Base-by-base conservation (phyloP, 2,329 filamentous ascomycete genomes). In the Chaetomiaceae sp. region DNA sequence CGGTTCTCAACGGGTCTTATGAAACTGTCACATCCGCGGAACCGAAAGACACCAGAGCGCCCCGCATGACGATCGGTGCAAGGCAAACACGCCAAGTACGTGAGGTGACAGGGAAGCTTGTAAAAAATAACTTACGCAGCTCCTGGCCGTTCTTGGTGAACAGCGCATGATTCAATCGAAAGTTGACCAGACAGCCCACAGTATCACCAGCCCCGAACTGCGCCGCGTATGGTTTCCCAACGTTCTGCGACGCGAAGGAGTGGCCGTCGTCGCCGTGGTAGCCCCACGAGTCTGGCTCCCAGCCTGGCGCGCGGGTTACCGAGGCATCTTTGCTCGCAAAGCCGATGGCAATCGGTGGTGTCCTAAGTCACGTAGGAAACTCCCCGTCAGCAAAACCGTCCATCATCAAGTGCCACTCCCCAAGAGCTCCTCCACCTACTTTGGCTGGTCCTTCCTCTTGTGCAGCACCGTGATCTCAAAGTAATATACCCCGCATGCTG, bases 401-500 rank as follows among this genome's bases (percentile, higher is more conserved):
- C 17, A 5, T 14, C 19, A 17, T 32, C 32, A 12, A 27, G 33
- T 9, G 9, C 39, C 14, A 4, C 32, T 26, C 11, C 8, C 3
- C 2, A 47, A 58, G 44, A 54, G 29, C 19, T 19, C 26, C 9
- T 22, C 20, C 9, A 73, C 76, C 44, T 68, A 80, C 75, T 80
- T 77, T 35, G 40, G 18, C 19, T 45, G 37, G 9, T 78, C 74
- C 52, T 68, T 66, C 58, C 73, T 76, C 42, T 68, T 71, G 14
- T 69, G 67, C 20, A 76, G 48, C 38, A 81, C 69, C 14, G 67
- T 67, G 19, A 84, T 74, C 62, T 98, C 93, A 61, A 82, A 98
- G 64, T 98, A 98, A 65, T 95, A 98, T 49, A 98, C 84, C 2
- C 93, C 93, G 56, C 87, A 93, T 60, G 95, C 85, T 29, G 81